Evolutionary conservation across 2,329 filamentous ascomycete genomes (phyloP).

Genomic region (Chrysoporthe cubensis): DNA sequence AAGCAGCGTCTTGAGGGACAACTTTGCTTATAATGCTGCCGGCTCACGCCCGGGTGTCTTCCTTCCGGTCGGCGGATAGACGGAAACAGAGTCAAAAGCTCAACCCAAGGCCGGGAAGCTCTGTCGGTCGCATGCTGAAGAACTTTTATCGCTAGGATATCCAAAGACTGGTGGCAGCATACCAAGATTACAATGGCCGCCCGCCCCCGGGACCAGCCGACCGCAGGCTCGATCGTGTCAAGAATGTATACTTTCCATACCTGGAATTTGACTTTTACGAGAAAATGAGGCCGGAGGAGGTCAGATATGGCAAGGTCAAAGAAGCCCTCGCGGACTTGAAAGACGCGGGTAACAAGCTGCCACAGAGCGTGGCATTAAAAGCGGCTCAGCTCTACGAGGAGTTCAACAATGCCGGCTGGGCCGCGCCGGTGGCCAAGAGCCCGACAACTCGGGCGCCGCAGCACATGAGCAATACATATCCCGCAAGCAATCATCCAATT

Average conservation of each 20-base stretch:
- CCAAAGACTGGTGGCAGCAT: neutral
- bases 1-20: no score
- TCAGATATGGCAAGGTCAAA: neutral
- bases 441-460: neutral
- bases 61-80: no score
- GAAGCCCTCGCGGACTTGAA: neutral
- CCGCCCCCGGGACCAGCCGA: neutral
- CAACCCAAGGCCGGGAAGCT: neutral
- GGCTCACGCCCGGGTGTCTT: neutral
- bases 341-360: neutral
- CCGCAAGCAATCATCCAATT: conserved; percentile 33
- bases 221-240: neutral
- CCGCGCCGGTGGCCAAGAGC: neutral
- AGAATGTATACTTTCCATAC: neutral
- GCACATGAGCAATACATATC: conserved; percentile 27
- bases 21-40: neutral
- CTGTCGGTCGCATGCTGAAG: neutral
- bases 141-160: neutral
- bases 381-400: conserved; percentile 14
- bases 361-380: neutral
- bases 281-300: neutral
- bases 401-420: conserved; percentile 19
- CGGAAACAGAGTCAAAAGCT: neutral
- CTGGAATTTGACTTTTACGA: conserved; percentile 2
- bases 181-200: neutral